A percentile compares a stretch with the other conserved stretches of the same genome.
Conservation (phyloP, 495 filamentous ascomycete genomes). For the Aspergillus cristatus region DNA sequence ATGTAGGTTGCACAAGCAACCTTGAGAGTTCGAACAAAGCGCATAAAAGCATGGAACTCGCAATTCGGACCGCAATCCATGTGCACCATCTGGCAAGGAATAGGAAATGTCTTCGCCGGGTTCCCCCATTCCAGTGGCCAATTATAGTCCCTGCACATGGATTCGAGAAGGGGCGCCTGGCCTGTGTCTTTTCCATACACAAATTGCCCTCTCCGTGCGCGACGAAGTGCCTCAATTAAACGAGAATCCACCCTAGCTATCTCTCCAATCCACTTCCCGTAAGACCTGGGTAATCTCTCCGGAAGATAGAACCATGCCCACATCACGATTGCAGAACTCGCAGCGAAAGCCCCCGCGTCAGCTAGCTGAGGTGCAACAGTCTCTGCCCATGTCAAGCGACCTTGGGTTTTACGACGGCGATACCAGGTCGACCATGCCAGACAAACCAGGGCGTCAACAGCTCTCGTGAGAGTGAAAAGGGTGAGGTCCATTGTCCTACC, state of each 20-base stretch:
- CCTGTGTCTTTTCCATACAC: conserved; percentile 74
- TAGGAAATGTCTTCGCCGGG: conserved; percentile 60
- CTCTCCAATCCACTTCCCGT: conserved; percentile 77
- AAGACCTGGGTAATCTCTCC: conserved; percentile 57
- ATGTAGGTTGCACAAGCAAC: conserved; percentile 75
- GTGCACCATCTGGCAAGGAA: conserved; percentile 85
- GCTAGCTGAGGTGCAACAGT: conserved; percentile 41
- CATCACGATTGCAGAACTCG: conserved; percentile 76
- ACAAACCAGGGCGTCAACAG: conserved; percentile 61
- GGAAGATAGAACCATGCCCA: conserved; percentile 82
- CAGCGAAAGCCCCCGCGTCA: conserved; percentile 67
- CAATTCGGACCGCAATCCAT: conserved; percentile 70
- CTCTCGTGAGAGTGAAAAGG: conserved; percentile 66
- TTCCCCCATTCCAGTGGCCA: conserved; percentile 69
- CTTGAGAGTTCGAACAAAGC: conserved; percentile 63
- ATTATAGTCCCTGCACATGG: conserved; percentile 66
- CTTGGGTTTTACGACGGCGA: conserved; percentile 18
- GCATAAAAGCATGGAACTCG: conserved; percentile 63
- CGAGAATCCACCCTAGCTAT: conserved; percentile 73
- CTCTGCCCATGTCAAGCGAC: conserved; percentile 45
- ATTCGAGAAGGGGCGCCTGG: conserved; percentile 57
- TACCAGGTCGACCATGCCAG: conserved; percentile 51
- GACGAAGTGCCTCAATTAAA: conserved; percentile 64
- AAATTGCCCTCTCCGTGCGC: conserved; percentile 52
- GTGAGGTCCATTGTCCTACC: conserved; percentile 84